A percentile compares a stretch with the other conserved stretches of the same genome.
Evolutionary conservation across 805 yeast species (phyloP).

Genomic region (Candida chauliodis): DNA sequence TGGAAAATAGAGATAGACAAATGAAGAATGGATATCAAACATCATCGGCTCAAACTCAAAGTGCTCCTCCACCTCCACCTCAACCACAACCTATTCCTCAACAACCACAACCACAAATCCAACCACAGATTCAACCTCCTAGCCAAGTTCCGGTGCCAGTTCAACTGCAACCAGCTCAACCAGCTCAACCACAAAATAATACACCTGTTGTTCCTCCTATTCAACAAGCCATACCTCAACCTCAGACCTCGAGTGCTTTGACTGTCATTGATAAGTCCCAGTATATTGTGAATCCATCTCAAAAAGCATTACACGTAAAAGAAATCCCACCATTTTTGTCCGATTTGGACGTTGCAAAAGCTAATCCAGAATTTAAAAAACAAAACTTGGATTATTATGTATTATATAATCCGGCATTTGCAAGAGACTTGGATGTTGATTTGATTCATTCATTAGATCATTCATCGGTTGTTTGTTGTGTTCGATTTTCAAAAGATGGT

Average conservation of each 20-base stretch:
- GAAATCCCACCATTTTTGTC: constrained; percentile 78
- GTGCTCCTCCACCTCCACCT: constrained; percentile 13
- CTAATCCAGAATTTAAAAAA: constrained; percentile 74
- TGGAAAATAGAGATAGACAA: constrained; percentile 75
- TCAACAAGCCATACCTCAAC: constrained; percentile 5
- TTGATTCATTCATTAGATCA: constrained; percentile 88
- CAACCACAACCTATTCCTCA: constrained; percentile 14
- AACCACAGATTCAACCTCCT: constrained; percentile 12
- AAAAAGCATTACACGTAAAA: constrained; percentile 57
- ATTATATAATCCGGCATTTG: constrained; percentile 82
- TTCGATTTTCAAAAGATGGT: constrained; percentile 87
- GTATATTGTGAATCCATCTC: constrained; percentile 39
- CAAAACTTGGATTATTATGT: constrained; percentile 83
- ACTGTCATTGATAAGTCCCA: constrained; percentile 38
- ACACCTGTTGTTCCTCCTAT: constrained; percentile 12
- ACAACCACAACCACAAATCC: constrained; percentile 14
- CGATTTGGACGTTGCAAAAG: constrained; percentile 75
- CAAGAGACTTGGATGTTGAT: constrained; percentile 69
- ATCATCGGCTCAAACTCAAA: constrained; percentile 17
- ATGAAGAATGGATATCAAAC: constrained; percentile 33
- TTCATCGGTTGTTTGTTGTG: constrained; percentile 95
- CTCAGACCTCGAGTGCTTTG: constrained; percentile 15
- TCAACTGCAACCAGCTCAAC: constrained; percentile 8
- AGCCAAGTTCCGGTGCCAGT: constrained; percentile 14
- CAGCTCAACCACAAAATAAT: constrained; percentile 5